Evolutionary conservation across 2,329 filamentous ascomycete species (phyloP), one percentile per base, ranked within the genome.

Genomic region (Colletotrichum higginsianum): DNA sequence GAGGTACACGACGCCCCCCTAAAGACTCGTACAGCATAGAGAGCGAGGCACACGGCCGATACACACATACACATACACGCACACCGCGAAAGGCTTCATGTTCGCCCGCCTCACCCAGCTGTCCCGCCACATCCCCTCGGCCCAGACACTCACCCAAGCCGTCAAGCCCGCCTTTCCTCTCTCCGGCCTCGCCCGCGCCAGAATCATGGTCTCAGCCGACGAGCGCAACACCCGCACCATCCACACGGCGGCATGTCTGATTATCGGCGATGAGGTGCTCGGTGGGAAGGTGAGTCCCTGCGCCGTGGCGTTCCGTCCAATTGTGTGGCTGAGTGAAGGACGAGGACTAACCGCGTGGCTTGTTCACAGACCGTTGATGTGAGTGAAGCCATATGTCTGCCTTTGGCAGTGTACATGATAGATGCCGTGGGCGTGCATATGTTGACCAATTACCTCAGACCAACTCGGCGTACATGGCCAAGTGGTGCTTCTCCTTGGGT

Each of bases 251-350:
- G 96, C 93, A 67, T 97, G 94, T 81, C 84, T 98, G 74, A 95
- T 99, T 72, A 98, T 99, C 77, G 96, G 96, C n/a, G 96, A 98
- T 83, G 96, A 98, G 82, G 95, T 98, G 6, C 87, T 98, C 4
- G 95, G 95, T 26, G 96, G 96, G 77, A 98, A 98, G 92, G 95
- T 94, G 81, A 74, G 85, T 23, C 6, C 16, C 30, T 35, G 18
- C 52, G 15, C 18, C 9, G 30, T 12, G 4, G n/a, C 30, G 12
- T 8, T n/a, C 55, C 8, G 9, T 8, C 18, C 4, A 78, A 13
- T 11, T n/a, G 42, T 13, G 52, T 56, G 12, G 30, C n/a, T 35
- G 12, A 18, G 23, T 38, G 16, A 66, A 58, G 35, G 42, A 5
- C 26, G 6, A 38, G 18, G 21, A 40, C 62, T 72, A 35, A 74